Conservation (phyloP, 495 filamentous ascomycete genomes). For the Penicillium desertorum region DNA sequence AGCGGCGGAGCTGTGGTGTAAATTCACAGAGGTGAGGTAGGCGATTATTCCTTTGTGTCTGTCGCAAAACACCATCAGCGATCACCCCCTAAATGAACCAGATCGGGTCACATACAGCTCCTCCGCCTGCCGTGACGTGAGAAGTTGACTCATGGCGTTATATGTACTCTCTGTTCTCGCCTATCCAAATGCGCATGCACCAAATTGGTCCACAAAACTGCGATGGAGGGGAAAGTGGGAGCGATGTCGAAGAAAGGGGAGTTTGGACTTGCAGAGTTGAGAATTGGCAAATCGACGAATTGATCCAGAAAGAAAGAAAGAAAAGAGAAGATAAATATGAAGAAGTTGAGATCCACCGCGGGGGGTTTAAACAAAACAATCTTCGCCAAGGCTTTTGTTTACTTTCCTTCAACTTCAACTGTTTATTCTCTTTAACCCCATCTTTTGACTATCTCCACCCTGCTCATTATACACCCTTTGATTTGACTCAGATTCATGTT, state of each 20-base stretch:
- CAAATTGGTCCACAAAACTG: conserved; percentile 12
- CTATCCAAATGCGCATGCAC: conserved; percentile 26
- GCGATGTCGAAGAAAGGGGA: conserved; percentile 5
- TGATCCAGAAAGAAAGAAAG: conserved; percentile 3
- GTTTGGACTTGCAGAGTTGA: neutral
- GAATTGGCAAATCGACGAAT: neutral
- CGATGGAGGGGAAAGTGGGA: conserved; percentile 7
- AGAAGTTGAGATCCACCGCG: conserved; percentile 27
- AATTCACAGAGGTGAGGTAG: conserved; percentile 73
- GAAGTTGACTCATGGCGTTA: conserved; percentile 66
- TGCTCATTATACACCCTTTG: neutral
- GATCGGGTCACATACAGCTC: conserved; percentile 67
- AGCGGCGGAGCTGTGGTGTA: conserved; percentile 64
- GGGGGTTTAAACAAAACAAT: conserved; percentile 35
- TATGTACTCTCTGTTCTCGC: conserved; percentile 25
- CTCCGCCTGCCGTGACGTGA: conserved; percentile 79
- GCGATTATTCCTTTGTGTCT: conserved; percentile 91
- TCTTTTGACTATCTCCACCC: neutral
- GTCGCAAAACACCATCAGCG: conserved; percentile 20
- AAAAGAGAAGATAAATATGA: conserved; percentile 5
- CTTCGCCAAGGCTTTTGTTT: conserved; percentile 36
- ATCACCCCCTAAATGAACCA: conserved; percentile 11
- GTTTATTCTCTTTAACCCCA: conserved; percentile 22
- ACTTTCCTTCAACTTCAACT: conserved; percentile 29
- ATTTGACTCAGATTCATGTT: neutral